phyloP scores from a whole-genome alignment of 192 early-diverging fungal species.

The Podila epicladia region DNA sequence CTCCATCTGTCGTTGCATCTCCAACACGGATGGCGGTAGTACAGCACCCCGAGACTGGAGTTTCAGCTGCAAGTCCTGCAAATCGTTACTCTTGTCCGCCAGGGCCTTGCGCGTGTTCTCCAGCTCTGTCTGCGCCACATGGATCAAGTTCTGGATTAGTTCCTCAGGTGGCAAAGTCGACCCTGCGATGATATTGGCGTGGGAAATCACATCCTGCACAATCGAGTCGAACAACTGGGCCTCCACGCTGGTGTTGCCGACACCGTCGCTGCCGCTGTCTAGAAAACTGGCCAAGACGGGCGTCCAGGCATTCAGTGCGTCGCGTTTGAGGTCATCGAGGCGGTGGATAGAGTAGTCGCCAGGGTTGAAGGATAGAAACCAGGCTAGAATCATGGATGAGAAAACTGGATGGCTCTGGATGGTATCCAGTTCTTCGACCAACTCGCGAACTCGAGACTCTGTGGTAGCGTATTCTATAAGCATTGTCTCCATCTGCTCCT shows the following conservation, averaged over 20 bases:
- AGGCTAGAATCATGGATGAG: conserved; percentile 35
- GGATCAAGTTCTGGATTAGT: conserved; percentile 28
- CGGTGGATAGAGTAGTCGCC: conserved; percentile 24
- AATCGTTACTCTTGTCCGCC: conserved; percentile 25
- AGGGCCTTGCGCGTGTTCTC: conserved; percentile 19
- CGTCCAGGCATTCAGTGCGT: conserved; percentile 29
- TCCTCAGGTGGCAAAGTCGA: conserved; percentile 24
- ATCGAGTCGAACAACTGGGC: conserved; percentile 28
- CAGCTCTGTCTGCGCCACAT: conserved; percentile 26
- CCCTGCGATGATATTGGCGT: conserved; percentile 41
- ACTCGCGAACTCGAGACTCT: conserved; percentile 30
- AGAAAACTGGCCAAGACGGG: conserved; percentile 27
- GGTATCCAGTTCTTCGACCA: conserved; percentile 45
- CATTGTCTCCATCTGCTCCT: conserved; percentile 50
- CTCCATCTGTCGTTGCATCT: conserved; percentile 46
- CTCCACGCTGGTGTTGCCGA: conserved; percentile 14
- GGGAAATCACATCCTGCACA: conserved; percentile 42
- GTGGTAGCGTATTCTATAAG: conserved; percentile 26
- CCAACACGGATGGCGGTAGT: conserved; percentile 17
- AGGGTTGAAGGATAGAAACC: conserved; percentile 34
- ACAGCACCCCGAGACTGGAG: conserved; percentile 30
- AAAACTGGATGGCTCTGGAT: conserved; percentile 40
- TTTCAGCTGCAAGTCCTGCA: conserved; percentile 38
- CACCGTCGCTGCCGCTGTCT: background rate
- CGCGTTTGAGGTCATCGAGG: conserved; percentile 29